Conservation (phyloP, 75 land plant species). For the Sequoiadendron giganteum region DNA sequence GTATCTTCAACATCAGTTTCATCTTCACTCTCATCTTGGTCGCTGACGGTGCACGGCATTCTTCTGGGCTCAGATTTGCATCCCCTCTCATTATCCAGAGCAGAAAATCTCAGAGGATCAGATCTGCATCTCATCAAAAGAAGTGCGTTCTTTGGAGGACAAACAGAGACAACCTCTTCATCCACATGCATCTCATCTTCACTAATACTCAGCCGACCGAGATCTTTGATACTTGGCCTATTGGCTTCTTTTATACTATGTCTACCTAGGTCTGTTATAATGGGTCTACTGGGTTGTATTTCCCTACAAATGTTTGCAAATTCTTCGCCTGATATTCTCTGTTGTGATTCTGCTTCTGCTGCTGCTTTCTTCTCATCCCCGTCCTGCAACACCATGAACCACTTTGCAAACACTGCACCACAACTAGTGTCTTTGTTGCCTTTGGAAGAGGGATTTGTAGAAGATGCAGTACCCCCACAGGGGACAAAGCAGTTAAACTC, state of each 20-base stretch:
- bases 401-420: conserved; percentile 62
- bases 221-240: background rate
- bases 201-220: background rate
- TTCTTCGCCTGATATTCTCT: conserved; percentile 13
- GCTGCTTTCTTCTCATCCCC: conserved; percentile 37
- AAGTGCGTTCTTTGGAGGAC: conserved; percentile 73
- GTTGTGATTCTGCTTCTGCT: conserved; percentile 12
- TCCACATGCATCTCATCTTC: conserved; percentile 1
- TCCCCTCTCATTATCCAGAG: conserved; percentile 51
- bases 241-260: background rate
- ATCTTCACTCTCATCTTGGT: conserved; percentile 15
- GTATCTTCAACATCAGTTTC: conserved; percentile 10
- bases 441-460: conserved; percentile 7
- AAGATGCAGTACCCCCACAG: conserved; percentile 30
- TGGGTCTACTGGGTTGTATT: background rate
- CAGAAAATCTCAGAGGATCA: conserved; percentile 64
- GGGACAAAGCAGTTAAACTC: conserved; percentile 73
- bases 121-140: conserved; percentile 81
- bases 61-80: conserved; percentile 72
- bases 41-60: conserved; percentile 49
- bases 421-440: conserved; percentile 23
- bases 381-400: conserved; percentile 57
- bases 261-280: background rate
- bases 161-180: conserved; percentile 29
- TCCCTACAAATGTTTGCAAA: conserved; percentile 6